Base-by-base conservation (phyloP, 192 early-diverging fungal species). In the Diversispora eburnea region DNA sequence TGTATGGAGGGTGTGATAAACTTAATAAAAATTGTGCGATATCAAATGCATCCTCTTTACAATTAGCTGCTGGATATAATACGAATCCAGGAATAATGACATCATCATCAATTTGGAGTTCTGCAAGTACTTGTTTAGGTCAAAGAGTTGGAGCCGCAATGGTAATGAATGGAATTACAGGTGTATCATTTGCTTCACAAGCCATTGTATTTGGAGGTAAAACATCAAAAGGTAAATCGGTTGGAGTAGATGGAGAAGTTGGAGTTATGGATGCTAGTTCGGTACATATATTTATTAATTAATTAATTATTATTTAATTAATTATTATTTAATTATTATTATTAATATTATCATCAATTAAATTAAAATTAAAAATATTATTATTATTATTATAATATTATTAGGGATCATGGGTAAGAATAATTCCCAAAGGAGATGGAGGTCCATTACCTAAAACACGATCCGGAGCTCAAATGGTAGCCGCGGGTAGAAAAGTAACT, bases 351-450 rank as follows among this genome's bases (percentile, higher is more conserved):
- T 51, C 12, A 51, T 51, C 13, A 51, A 51, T 12, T 51, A 12
- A 51, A 4, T 51, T 49, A 49, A 49, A 9, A 49, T 9, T 49
- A 49, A 1, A 12, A 51, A 51, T 51, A 12, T 60, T 8, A 17
- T 39, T 39, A 39, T 9, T 60, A 60, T 15, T 4, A 39, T 60
- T 60, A 15, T 8, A 3, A 25, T 60, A 60, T 39, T 60, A 20
- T 19, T 55, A 39, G 48, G 67, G 67, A n/a, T 39, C 19, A 41
- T 70, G 67, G 67, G 67, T 70, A 25, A 52, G 67, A 55, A 52
- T 70, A 10, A 22, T 70, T 41, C 67, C 67, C 8, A 8, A 70
- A 70, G 15, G 5, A 33, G 51, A 55, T 55, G 51, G 39, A 19
- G 9, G 0, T 8, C 17, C 4, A 43, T 10, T 7, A 33, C 49